Evolutionary conservation across 169 alveolate species (phyloP).

Genomic region (Perkinsus olseni): DNA sequence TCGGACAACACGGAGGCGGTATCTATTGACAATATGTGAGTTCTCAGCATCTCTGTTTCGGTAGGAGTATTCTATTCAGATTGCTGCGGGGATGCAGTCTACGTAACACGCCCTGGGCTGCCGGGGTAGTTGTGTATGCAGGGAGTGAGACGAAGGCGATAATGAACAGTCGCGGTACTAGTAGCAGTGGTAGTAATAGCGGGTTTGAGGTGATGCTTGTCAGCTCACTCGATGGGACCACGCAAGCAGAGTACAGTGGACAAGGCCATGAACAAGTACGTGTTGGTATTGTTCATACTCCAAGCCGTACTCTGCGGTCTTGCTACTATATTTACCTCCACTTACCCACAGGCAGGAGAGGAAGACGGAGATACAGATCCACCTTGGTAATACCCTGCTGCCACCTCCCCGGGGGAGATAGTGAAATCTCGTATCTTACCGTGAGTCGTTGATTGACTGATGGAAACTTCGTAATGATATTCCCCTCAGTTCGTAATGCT

Average conservation of each 20-base stretch:
- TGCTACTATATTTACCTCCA: not conserved
- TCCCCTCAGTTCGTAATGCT: too few relatives aligned
- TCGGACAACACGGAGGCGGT: not conserved
- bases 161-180: not conserved
- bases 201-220: not conserved
- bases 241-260: not conserved
- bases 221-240: not conserved
- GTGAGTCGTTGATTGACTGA: too few relatives aligned
- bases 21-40: not conserved
- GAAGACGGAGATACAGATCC: not conserved
- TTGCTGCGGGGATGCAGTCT: conserved; percentile 52
- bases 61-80: not conserved
- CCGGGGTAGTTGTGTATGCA: conserved; percentile 54
- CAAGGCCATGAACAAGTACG: not conserved
- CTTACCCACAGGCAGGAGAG: not conserved
- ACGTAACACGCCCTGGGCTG: conserved; percentile 47
- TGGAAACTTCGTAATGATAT: too few relatives aligned
- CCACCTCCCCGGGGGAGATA: not conserved
- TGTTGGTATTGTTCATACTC: not conserved
- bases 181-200: not conserved
- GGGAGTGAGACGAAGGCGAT: conserved; percentile 56
- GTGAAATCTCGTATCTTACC: not conserved
- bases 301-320: not conserved
- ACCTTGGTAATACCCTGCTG: not conserved
- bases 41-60: not conserved